phyloP scores from a whole-genome alignment of 495 filamentous ascomycete species.

The Xylaria venustula region DNA sequence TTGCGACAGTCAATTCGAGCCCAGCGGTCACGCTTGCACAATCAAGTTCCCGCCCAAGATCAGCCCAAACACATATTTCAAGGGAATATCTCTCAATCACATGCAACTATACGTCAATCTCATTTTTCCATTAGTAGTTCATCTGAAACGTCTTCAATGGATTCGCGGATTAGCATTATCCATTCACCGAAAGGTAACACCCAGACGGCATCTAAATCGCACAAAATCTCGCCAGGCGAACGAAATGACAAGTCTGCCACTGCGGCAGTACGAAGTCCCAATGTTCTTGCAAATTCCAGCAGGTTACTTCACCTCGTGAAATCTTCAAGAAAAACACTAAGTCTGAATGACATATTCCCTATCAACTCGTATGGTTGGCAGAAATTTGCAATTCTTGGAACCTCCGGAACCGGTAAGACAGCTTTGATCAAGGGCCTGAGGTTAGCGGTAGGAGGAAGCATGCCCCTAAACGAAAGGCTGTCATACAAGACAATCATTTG shows the following conservation, averaged over 20 bases:
- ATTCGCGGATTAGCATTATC: background rate
- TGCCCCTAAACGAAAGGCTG: background rate
- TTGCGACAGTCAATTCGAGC: constrained; percentile 5
- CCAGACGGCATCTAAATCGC: background rate
- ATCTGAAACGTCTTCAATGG: background rate
- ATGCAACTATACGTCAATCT: background rate
- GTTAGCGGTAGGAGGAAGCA: background rate
- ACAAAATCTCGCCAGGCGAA: background rate
- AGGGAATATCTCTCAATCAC: too few species aligned
- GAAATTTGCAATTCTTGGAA: background rate
- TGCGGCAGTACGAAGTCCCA: too few species aligned
- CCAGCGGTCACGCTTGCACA: too few species aligned
- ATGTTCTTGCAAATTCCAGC: too few species aligned
- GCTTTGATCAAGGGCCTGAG: background rate
- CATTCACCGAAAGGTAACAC: too few species aligned
- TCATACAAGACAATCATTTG: too few species aligned
- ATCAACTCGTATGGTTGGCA: too few species aligned
- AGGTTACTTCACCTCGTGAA: too few species aligned
- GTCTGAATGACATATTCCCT: too few species aligned
- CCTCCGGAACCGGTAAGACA: background rate
- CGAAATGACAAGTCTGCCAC: too few species aligned
- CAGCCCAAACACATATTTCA: background rate
- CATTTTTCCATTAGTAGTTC: background rate
- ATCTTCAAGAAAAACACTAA: too few species aligned
- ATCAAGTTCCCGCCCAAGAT: background rate